Evolutionary conservation across 306 rosid species (phyloP), one percentile per base, ranked within the genome.

Genomic region (Corylus americana): DNA sequence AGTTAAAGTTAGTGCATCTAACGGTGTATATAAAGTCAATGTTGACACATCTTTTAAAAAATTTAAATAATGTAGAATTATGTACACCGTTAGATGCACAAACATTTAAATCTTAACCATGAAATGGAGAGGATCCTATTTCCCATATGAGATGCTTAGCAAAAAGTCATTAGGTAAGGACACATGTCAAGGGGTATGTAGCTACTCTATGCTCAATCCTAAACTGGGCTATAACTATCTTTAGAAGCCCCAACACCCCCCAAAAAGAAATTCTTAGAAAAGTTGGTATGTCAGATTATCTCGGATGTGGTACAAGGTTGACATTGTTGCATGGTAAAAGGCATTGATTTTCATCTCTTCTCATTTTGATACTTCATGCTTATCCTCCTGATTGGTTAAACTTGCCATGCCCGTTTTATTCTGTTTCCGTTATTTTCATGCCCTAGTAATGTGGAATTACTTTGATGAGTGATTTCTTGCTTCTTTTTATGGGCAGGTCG

Each of bases 401-500:
- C 37, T 55, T 22, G 54, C 1, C 63, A 7, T 18, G 17, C 37
- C 44, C 1, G 58, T 4, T 9, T 17, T 16, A 55, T 16, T 67
- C 1, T 55, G 5, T 10, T 16, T 35, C 35, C 20, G 13, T 37
- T 51, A 13, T 10, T 22, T 29, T 29, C 48, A 1, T 81, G 73
- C 69, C 25, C 18, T 3, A 63, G 35, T 62, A 42, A 44, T 14
- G 9, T 66, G 78, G 17, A 18, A 37, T 68, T 47, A 83, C 49
- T 80, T 50, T 7, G 5, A 2, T 4, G 44, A 67, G 50, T 82
- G 74, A 39, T 85, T 67, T 50, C 27, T 49, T 58, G 35, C n/a
- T 68, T 49, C 31, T 69, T 66, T 14, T 74, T 27, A 61, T 77
- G 78, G 45, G 22, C 89, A 94, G 98, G 97, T 67, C 82, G 97